Evolutionary conservation across 208 protist genomes (phyloP).

Genomic region (Leishmania gerbilli): DNA sequence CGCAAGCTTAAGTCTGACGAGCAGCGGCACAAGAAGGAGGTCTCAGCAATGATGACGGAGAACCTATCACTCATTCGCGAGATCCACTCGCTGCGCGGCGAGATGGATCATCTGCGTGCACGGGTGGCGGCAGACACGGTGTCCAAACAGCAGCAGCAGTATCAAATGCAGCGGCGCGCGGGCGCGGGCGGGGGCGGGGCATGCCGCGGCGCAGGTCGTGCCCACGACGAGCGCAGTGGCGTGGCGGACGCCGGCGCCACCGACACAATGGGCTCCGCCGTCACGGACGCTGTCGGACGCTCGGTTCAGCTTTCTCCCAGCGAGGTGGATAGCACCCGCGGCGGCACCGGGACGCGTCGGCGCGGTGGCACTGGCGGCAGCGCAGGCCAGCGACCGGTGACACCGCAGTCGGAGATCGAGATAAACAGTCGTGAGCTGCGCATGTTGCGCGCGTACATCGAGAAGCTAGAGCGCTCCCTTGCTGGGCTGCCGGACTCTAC

Average conservation of each 20-base stretch:
- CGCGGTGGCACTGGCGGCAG: slow-evolving; percentile 4
- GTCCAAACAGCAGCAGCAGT: slow-evolving; percentile 32
- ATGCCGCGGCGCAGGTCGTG: slow-evolving; percentile 1
- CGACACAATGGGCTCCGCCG: neutral
- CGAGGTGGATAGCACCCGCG: slow-evolving; percentile 13
- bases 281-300: neutral
- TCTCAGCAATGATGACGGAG: slow-evolving; percentile 94
- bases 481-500: slow-evolving; percentile 10
- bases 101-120: slow-evolving; percentile 82
- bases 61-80: slow-evolving; percentile 95
- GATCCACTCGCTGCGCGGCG: slow-evolving; percentile 94
- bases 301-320: neutral
- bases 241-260: neutral
- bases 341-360: slow-evolving; percentile 1
- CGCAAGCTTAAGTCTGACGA: slow-evolving; percentile 91
- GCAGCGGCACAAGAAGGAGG: slow-evolving; percentile 90
- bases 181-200: neutral
- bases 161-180: slow-evolving; percentile 22
- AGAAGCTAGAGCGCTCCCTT: slow-evolving; percentile 71
- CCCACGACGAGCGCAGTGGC: slow-evolving; percentile 5
- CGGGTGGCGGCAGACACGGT: slow-evolving; percentile 64
- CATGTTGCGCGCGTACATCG: slow-evolving; percentile 77
- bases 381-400: slow-evolving; percentile 26
- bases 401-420: slow-evolving; percentile 69
- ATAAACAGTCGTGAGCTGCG: slow-evolving; percentile 81